phyloP scores from a whole-genome alignment of 2,329 filamentous ascomycete species.

The Penicillium oxalicum region DNA sequence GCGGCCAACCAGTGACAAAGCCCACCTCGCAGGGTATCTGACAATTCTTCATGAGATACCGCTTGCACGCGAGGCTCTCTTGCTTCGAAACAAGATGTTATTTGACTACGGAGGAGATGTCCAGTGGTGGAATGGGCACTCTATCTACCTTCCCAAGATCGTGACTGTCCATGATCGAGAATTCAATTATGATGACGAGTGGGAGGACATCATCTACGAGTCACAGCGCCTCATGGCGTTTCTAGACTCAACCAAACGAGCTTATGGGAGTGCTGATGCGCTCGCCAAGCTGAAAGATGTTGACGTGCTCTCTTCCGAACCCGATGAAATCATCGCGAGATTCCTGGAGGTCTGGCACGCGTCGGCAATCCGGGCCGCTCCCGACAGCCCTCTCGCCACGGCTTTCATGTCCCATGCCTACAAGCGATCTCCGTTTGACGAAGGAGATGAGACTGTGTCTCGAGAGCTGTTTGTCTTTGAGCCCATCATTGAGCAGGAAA shows the following conservation, averaged over 20 bases:
- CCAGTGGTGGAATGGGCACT: conserved; percentile 58
- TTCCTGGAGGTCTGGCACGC: conserved; percentile 48
- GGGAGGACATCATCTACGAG: conserved; percentile 50
- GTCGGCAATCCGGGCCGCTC: conserved; percentile 39
- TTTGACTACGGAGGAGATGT: conserved; percentile 50
- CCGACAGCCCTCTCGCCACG: conserved; percentile 38
- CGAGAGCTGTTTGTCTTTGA: conserved; percentile 38
- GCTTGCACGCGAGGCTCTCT: conserved; percentile 51
- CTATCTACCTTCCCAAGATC: conserved; percentile 46
- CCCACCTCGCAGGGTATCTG: conserved; percentile 53
- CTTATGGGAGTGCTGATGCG: conserved; percentile 53
- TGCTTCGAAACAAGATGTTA: conserved; percentile 43
- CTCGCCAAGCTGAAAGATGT: conserved; percentile 42
- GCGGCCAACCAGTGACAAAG: conserved; percentile 48
- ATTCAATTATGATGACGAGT: conserved; percentile 28
- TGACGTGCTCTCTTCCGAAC: conserved; percentile 25
- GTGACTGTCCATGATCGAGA: conserved; percentile 40
- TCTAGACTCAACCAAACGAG: conserved; percentile 51
- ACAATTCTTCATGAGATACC: conserved; percentile 60
- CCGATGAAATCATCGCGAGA: conserved; percentile 35
- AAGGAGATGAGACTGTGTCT: conserved; percentile 25
- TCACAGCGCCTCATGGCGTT: conserved; percentile 58
- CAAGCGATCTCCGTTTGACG: conserved; percentile 29
- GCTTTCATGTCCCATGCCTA: conserved; percentile 44
- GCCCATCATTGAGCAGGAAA: conserved; percentile 32